phyloP scores from a whole-genome alignment of 768 basidiomycete genomes.

The Tephrocybe sp. region DNA sequence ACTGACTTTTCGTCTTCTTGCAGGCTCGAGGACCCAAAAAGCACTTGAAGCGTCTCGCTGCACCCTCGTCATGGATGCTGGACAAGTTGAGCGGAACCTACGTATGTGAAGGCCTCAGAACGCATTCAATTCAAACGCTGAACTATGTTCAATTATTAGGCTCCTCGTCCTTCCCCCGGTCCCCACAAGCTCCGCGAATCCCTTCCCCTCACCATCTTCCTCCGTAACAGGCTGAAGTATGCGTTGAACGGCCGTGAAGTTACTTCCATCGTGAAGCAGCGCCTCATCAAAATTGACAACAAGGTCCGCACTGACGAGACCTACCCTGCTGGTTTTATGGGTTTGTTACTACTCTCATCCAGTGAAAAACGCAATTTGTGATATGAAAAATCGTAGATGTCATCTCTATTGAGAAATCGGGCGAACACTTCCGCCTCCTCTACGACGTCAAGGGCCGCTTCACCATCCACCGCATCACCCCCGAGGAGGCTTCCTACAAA shows the following conservation, averaged over 20 bases:
- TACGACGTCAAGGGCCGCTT: slow-evolving; percentile 99
- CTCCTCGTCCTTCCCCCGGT: slow-evolving; percentile 95
- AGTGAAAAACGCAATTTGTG: neutral
- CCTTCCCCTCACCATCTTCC: slow-evolving; percentile 95
- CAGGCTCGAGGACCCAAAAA: slow-evolving; percentile 99
- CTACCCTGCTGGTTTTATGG: slow-evolving; percentile 97
- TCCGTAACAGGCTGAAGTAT: slow-evolving; percentile 99
- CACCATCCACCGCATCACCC: slow-evolving; percentile 98
- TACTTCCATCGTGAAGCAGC: slow-evolving; percentile 90
- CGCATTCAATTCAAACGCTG: neutral
- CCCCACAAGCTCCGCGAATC: slow-evolving; percentile 99
- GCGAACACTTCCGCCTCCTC: slow-evolving; percentile 98
- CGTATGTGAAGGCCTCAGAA: slow-evolving; percentile 45
- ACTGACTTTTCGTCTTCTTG: slow-evolving; percentile 26
- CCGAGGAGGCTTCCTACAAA: slow-evolving; percentile 96
- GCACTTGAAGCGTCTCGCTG: slow-evolving; percentile 96
- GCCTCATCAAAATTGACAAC: slow-evolving; percentile 96
- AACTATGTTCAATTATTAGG: slow-evolving; percentile 43
- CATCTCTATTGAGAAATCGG: slow-evolving; percentile 95
- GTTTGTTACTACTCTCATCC: slow-evolving; percentile 43
- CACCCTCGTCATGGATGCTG: slow-evolving; percentile 99
- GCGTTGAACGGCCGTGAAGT: slow-evolving; percentile 97
- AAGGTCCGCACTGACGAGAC: slow-evolving; percentile 98
- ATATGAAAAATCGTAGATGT: slow-evolving; percentile 62
- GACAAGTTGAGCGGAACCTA: slow-evolving; percentile 97